Percentiles rank a stretch among this genome's conserved stretches.
These are phyloP conservation scores for Populus euphratica DNA, from an alignment of 345 rosid genomes.

Conservation along the genomic window DNA sequence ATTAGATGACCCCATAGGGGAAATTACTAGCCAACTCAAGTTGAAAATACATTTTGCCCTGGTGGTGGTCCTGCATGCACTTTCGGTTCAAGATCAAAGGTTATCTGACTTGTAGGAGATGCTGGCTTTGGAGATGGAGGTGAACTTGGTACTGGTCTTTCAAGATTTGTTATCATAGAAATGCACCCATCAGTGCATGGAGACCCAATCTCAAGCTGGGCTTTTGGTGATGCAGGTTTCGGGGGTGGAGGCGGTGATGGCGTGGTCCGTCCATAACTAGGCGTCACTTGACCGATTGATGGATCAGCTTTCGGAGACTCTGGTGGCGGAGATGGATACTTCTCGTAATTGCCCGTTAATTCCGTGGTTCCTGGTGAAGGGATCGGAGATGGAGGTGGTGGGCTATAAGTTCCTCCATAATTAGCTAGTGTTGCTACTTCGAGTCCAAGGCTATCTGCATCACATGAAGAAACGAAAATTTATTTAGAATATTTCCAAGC, in stretches of 20 bases:
- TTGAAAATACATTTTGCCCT: neutral
- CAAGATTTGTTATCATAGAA: neutral
- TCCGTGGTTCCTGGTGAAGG: neutral
- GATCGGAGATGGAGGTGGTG: neutral
- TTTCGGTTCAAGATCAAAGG: neutral
- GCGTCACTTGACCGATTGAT: neutral
- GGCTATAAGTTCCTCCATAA: neutral
- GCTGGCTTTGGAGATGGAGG: conserved; percentile 4
- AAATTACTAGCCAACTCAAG: neutral
- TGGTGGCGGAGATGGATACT: neutral
- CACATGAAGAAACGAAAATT: neutral
- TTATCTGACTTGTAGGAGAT: neutral
- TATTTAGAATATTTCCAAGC: neutral
- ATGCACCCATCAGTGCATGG: neutral
- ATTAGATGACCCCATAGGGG: neutral
- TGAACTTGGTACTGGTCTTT: neutral
- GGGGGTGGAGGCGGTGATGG: neutral
- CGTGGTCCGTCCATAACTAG: neutral
- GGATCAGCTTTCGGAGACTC: neutral
- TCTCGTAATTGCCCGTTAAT: neutral
- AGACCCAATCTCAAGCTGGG: neutral
- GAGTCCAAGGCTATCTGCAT: neutral
- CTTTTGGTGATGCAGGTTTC: neutral
- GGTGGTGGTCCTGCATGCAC: neutral
- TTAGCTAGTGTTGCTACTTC: neutral